These are phyloP conservation scores for Durusdinium trenchii DNA, from an alignment of 73 alveolate species.

Conservation along the genomic window DNA sequence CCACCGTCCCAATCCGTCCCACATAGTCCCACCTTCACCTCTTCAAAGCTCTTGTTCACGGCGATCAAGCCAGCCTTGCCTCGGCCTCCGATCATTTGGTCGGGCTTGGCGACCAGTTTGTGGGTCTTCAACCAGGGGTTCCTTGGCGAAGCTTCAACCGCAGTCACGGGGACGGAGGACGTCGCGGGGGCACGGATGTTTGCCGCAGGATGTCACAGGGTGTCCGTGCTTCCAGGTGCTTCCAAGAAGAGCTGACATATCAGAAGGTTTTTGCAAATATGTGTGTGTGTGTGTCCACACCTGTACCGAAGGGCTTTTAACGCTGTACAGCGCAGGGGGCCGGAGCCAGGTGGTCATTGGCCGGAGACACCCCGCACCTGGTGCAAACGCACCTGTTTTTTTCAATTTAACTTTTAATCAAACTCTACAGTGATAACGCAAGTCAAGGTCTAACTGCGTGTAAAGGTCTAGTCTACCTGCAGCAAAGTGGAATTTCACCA, in stretches of 20 bases:
- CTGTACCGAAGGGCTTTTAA: too few species aligned
- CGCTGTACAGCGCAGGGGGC: too few species aligned
- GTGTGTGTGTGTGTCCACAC: too few species aligned
- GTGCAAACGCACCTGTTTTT: too few species aligned
- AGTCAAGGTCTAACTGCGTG: too few species aligned
- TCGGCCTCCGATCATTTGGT: constrained; percentile 95
- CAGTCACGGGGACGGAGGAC: not conserved
- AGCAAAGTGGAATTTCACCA: too few species aligned
- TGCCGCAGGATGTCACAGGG: not conserved
- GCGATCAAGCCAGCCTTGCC: constrained; percentile 93
- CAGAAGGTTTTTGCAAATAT: too few species aligned
- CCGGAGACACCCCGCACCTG: too few species aligned
- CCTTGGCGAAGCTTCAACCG: not conserved
- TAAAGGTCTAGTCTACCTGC: too few species aligned
- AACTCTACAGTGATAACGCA: too few species aligned
- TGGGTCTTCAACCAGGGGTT: constrained; percentile 81
- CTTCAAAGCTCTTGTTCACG: constrained; percentile 78
- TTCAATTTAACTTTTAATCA: too few species aligned
- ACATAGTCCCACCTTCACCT: constrained; percentile 55
- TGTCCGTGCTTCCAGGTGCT: not conserved
- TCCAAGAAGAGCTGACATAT: not conserved
- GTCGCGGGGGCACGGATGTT: not conserved
- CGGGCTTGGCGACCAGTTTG: constrained; percentile 91
- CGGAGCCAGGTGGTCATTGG: too few species aligned
- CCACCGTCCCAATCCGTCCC: not conserved